These are phyloP conservation scores for Coniochaeta hoffmannii DNA, from an alignment of 2,329 filamentous ascomycete species.

Conservation along the genomic window DNA sequence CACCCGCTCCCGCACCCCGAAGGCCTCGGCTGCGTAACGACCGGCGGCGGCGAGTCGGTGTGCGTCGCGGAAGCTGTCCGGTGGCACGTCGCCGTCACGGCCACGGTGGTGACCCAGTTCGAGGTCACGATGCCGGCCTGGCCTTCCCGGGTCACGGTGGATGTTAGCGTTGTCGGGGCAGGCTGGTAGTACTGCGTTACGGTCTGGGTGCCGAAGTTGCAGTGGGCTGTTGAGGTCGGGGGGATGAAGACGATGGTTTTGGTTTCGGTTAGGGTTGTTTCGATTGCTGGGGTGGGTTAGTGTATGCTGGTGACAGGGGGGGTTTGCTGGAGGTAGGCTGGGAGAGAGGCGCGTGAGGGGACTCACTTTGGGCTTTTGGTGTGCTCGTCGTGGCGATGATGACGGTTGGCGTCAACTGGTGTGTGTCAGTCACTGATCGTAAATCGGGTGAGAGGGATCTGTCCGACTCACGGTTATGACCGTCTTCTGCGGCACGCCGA, in stretches of 20 bases:
- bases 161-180: slow-evolving; percentile 8
- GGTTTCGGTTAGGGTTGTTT: slow-evolving; percentile 6
- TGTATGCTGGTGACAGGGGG: background rate
- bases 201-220: slow-evolving; percentile 9
- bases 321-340: background rate
- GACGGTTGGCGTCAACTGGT: slow-evolving; percentile 11
- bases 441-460: background rate
- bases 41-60: slow-evolving; percentile 5
- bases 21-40: slow-evolving; percentile 7
- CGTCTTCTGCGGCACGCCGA: slow-evolving; percentile 9
- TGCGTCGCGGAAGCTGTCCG: slow-evolving; percentile 6
- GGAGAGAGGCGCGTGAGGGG: background rate
- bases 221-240: slow-evolving; percentile 6
- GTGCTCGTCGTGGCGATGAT: slow-evolving; percentile 13
- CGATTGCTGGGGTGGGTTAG: slow-evolving; percentile 3
- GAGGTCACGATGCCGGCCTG: slow-evolving; percentile 10
- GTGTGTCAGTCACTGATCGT: background rate
- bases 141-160: slow-evolving; percentile 7
- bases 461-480: slow-evolving; percentile 7
- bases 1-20: slow-evolving; percentile 11
- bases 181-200: slow-evolving; percentile 10
- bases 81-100: slow-evolving; percentile 11
- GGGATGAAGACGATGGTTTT: slow-evolving; percentile 9
- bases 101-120: slow-evolving; percentile 11
- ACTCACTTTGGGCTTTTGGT: slow-evolving; percentile 7